These are phyloP conservation scores for Zymoseptoria passerinii DNA, from an alignment of 2,329 filamentous ascomycete genomes.

Conservation along the genomic window DNA sequence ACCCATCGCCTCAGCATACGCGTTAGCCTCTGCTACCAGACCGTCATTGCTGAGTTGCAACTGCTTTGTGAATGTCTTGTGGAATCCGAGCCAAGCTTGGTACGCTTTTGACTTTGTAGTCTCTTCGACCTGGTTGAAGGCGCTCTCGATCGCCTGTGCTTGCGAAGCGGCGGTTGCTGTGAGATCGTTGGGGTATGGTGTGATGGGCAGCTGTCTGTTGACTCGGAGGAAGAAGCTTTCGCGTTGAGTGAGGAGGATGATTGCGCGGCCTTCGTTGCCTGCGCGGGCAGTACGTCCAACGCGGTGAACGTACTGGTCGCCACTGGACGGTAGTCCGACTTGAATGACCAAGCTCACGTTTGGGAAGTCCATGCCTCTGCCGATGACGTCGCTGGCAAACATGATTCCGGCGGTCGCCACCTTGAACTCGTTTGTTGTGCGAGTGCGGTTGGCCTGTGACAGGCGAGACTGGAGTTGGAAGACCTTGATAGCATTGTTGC, in stretches of 20 bases:
- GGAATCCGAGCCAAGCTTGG: constrained; percentile 41
- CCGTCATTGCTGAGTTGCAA: constrained; percentile 32
- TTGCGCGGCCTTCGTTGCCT: constrained; percentile 53
- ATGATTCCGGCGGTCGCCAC: constrained; percentile 37
- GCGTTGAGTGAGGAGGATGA: constrained; percentile 45
- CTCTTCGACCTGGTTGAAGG: constrained; percentile 33
- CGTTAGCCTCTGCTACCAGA: constrained; percentile 38
- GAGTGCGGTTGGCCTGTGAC: constrained; percentile 34
- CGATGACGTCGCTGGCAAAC: constrained; percentile 44
- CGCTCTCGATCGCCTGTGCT: constrained; percentile 20
- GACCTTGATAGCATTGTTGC: constrained; percentile 27
- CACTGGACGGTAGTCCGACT: constrained; percentile 38
- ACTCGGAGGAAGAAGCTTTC: constrained; percentile 45
- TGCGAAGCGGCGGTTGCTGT: constrained; percentile 26
- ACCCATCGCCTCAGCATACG: constrained; percentile 36
- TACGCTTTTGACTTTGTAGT: constrained; percentile 37
- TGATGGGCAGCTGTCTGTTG: constrained; percentile 44
- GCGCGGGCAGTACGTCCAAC: constrained; percentile 53
- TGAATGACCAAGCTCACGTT: constrained; percentile 47
- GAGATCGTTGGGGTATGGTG: constrained; percentile 41
- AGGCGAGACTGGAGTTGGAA: constrained; percentile 40
- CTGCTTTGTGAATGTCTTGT: constrained; percentile 39
- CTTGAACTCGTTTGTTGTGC: constrained; percentile 39
- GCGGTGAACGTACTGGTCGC: constrained; percentile 45
- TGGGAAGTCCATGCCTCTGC: constrained; percentile 47